These are phyloP conservation scores for Arthrobotrys conoides DNA, from an alignment of 2,329 filamentous ascomycete species.

Conservation along the genomic window DNA sequence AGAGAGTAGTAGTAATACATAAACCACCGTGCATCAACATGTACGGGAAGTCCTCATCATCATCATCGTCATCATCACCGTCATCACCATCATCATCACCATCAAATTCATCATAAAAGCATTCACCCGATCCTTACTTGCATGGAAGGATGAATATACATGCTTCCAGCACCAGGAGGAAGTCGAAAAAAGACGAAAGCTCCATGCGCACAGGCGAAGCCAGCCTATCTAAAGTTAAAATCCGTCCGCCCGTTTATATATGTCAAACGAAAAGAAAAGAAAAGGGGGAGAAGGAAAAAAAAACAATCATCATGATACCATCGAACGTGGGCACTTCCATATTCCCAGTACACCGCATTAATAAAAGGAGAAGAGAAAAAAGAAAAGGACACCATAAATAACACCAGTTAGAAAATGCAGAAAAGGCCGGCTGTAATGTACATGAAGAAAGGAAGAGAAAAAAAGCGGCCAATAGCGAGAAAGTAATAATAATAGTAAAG, in stretches of 20 bases:
- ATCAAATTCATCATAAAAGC: constrained; percentile 5
- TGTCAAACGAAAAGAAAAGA: neutral
- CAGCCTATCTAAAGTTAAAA: constrained; percentile 33
- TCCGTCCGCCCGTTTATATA: constrained; percentile 29
- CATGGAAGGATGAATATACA: neutral
- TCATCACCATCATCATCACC: neutral
- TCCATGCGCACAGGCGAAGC: constrained; percentile 19
- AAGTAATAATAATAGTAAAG: neutral
- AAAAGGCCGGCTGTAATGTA: constrained; percentile 19
- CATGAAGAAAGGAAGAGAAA: neutral
- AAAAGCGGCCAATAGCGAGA: neutral
- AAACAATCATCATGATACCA: constrained; percentile 14
- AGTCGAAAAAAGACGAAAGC: neutral
- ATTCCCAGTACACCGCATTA: constrained; percentile 1
- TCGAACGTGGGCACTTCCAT: constrained; percentile 7
- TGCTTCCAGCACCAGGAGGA: neutral
- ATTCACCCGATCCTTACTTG: neutral
- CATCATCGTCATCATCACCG: neutral
- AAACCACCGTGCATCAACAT: neutral
- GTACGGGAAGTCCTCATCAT: constrained; percentile 7
- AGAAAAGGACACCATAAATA: neutral
- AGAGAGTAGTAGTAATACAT: neutral
- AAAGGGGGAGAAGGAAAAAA: neutral
- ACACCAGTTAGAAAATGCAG: constrained; percentile 22
- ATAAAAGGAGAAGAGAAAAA: neutral